Evolutionary conservation across 164 flowering plant species (phyloP).

Genomic region (Nymphaea colorata): DNA sequence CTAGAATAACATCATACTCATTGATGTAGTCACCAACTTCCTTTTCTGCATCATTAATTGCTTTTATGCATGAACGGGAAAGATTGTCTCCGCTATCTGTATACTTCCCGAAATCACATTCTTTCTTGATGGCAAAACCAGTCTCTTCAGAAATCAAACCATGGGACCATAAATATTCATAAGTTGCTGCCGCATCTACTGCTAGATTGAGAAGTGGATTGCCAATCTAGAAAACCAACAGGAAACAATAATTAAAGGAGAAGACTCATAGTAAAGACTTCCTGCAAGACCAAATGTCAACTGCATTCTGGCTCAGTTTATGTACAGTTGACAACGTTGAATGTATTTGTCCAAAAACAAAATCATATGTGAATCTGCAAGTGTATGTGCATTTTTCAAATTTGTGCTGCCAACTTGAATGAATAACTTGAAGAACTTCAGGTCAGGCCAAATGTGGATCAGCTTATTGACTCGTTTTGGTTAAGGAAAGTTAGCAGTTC

Average conservation of each 20-base stretch:
- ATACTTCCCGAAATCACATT: constrained; percentile 61
- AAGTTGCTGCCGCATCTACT: constrained; percentile 43
- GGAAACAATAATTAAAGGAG: background rate
- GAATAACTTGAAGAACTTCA: too few relatives aligned
- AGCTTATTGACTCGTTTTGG: background rate
- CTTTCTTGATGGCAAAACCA: constrained; percentile 46
- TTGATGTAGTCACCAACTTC: constrained; percentile 65
- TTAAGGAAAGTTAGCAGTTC: background rate
- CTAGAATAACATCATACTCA: constrained; percentile 75
- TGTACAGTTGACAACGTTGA: too few relatives aligned
- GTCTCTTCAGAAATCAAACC: constrained; percentile 81
- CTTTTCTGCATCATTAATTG: constrained; percentile 28
- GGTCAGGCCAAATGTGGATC: background rate
- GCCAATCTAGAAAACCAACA: constrained; percentile 33
- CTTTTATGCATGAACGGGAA: constrained; percentile 28
- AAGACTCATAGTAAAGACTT: background rate
- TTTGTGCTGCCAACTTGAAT: too few relatives aligned
- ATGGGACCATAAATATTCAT: constrained; percentile 71
- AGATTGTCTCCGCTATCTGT: constrained; percentile 37
- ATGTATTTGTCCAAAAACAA: too few relatives aligned
- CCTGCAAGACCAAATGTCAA: background rate
- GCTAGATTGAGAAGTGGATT: constrained; percentile 64
- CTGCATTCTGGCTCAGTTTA: too few relatives aligned
- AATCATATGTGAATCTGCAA: too few relatives aligned
- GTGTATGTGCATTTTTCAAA: too few relatives aligned